A percentile compares a stretch with the other conserved stretches of the same genome.
phyloP scores from a whole-genome alignment of 83 land plant species.

The Thuja plicata region DNA sequence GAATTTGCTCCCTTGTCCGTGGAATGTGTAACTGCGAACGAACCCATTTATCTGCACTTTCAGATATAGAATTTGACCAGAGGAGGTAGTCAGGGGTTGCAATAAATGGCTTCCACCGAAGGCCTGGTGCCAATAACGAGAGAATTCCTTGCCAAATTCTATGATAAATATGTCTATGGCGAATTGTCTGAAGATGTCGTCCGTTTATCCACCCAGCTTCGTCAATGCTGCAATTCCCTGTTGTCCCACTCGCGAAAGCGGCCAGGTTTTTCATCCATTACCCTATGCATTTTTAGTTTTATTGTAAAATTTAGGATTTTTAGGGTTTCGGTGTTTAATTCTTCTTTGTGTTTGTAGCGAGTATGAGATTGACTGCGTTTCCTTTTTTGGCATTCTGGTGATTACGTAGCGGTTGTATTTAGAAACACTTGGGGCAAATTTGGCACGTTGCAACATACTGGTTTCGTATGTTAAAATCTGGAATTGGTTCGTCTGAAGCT shows the following conservation, averaged over 20 bases:
- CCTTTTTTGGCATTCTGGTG: not conserved
- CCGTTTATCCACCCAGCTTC: slow-evolving; percentile 47
- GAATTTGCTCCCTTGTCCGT: no score
- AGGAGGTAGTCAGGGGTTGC: not conserved
- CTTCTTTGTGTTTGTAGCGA: not conserved
- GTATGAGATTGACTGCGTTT: not conserved
- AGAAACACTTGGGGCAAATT: not conserved
- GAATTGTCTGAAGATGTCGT: slow-evolving; percentile 65
- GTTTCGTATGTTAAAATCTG: not conserved
- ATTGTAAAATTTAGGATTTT: not conserved
- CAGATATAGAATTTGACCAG: no score
- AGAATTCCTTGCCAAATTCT: slow-evolving; percentile 68
- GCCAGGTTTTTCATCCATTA: not conserved
- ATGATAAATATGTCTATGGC: slow-evolving; percentile 68
- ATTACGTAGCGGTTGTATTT: not conserved
- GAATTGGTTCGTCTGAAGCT: not conserved
- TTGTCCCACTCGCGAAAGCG: not conserved
- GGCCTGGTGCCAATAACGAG: slow-evolving; percentile 95
- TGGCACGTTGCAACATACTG: not conserved
- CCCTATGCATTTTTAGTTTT: not conserved
- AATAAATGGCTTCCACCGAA: slow-evolving; percentile 68
- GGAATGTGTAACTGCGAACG: no score
- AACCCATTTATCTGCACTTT: no score
- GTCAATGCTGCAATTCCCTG: slow-evolving; percentile 1
- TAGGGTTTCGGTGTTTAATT: not conserved